Evolutionary conservation across 768 basidiomycete genomes (phyloP).

Genomic region (Ephemerocybe angulata): DNA sequence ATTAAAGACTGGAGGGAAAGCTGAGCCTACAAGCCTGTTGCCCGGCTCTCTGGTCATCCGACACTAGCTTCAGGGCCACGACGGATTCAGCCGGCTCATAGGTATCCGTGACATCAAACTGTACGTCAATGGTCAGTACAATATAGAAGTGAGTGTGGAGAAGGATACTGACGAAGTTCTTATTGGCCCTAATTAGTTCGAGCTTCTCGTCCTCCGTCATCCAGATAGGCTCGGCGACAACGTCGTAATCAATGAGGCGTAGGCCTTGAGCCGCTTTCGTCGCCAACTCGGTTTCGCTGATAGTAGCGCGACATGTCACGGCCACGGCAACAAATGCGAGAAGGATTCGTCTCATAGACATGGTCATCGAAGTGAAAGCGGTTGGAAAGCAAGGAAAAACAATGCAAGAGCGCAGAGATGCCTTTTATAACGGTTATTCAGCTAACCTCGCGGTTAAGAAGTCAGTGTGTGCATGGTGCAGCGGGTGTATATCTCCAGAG

Average conservation of each 20-base stretch:
- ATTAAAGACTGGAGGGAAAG: no score
- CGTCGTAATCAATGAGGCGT: conserved; percentile 26
- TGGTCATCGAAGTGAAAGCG: no score
- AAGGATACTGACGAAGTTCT: conserved; percentile 21
- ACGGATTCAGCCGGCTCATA: conserved; percentile 20
- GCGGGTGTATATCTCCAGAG: no score
- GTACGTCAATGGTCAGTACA: not conserved
- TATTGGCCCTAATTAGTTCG: conserved; percentile 20
- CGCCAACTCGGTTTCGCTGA: conserved; percentile 19
- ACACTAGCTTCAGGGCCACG: not conserved
- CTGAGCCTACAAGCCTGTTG: not conserved
- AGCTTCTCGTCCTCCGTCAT: conserved; percentile 28
- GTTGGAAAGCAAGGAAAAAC: no score
- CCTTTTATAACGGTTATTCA: no score
- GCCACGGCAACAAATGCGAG: not conserved
- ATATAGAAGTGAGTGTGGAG: not conserved
- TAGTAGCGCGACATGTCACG: not conserved
- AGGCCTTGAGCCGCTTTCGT: conserved; percentile 28
- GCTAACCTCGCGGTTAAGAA: no score
- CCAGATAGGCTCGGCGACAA: conserved; percentile 29
- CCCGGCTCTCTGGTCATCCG: not conserved
- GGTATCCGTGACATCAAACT: conserved; percentile 33
- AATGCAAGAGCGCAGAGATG: no score
- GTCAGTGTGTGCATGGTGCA: no score
- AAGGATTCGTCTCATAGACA: no score